Percentiles rank a stretch among this genome's conserved stretches.
Conservation (phyloP, 1,284 basidiomycete species). For the Fomitiporia mediterranea region DNA sequence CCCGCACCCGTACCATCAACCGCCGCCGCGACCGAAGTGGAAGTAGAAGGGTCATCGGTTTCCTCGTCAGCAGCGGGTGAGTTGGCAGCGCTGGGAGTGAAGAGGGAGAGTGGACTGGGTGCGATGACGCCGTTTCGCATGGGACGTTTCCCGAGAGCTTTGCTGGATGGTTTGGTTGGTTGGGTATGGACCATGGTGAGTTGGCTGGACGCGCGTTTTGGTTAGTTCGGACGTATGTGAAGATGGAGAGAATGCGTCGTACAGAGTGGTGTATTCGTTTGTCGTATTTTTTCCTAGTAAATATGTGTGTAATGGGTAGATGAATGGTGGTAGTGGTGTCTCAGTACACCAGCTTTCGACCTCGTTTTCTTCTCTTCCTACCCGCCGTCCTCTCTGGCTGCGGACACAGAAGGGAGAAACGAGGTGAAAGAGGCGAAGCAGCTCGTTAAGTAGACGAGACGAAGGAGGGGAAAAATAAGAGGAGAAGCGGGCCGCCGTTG, state of each 20-base stretch:
- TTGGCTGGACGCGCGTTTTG: too few relatives aligned
- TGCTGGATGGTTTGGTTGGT: constrained; percentile 11
- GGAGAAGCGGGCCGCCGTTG: neutral
- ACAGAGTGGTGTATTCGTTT: neutral
- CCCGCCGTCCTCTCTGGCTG: neutral
- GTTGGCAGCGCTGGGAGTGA: constrained; percentile 8
- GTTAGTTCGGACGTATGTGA: neutral
- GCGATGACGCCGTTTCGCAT: constrained; percentile 4
- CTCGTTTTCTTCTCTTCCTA: neutral
- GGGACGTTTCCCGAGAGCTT: constrained; percentile 16
- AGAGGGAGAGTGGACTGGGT: neutral
- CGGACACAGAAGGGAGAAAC: neutral
- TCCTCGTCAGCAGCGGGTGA: constrained; percentile 8
- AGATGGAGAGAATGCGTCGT: neutral
- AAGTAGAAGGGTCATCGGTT: too few relatives aligned
- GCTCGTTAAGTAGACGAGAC: neutral
- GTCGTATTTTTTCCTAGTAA: neutral
- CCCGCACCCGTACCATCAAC: constrained; percentile 1
- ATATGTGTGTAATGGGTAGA: too few relatives aligned
- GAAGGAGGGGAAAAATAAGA: neutral
- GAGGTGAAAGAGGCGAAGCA: neutral
- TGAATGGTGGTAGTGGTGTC: too few relatives aligned
- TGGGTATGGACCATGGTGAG: neutral
- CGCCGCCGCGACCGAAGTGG: too few relatives aligned
- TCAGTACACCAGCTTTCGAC: too few relatives aligned